Evolutionary conservation across 2,329 filamentous ascomycete species (phyloP).

Genomic region (Diaporthe velutina): DNA sequence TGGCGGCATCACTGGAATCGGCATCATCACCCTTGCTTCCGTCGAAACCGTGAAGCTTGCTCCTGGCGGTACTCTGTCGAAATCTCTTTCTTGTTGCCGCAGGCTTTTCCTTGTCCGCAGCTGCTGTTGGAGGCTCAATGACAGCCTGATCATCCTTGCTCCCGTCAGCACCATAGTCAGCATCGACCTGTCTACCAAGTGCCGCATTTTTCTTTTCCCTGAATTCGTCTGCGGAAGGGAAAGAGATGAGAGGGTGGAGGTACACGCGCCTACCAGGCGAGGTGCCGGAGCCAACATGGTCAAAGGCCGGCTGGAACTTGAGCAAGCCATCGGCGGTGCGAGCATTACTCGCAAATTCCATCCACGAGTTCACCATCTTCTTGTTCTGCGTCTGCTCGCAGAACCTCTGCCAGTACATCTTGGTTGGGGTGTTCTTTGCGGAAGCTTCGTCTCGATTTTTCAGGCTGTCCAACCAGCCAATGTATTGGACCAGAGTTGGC

Average conservation of each 20-base stretch:
- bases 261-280: not conserved
- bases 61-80: no score
- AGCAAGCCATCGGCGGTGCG: not conserved
- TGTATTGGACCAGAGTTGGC: not conserved
- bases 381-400: not conserved
- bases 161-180: not conserved
- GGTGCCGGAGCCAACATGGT: no score
- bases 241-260: not conserved
- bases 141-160: no score
- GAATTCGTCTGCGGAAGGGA: not conserved
- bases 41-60: no score
- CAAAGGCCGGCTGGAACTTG: not conserved
- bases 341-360: not conserved
- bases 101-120: no score
- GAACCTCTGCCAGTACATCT: not conserved
- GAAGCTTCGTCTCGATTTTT: not conserved
- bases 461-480: not conserved
- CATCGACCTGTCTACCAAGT: not conserved
- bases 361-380: not conserved
- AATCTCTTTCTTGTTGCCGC: no score
- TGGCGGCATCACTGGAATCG: no score
- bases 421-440: not conserved
- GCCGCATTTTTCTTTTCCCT: not conserved
- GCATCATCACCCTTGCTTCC: no score
- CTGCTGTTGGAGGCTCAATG: no score